Evolutionary conservation across 768 basidiomycete genomes (phyloP), one percentile per base, ranked within the genome.

Genomic region (Lenzites betulinus): DNA sequence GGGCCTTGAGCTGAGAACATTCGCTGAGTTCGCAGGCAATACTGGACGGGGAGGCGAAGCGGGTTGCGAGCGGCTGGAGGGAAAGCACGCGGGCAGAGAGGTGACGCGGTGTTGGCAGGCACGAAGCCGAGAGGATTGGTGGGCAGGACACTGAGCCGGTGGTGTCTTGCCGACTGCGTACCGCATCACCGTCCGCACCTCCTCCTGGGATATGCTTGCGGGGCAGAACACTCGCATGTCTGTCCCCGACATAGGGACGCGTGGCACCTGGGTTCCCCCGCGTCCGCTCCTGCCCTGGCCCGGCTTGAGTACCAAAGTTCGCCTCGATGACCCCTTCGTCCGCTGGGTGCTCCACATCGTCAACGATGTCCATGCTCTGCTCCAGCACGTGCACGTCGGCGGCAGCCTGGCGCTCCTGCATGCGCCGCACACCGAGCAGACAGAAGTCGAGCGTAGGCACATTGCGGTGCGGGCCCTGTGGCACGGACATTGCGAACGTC

Each of bases 401-500:
- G 64, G 53, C 15, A 47, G 64, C 51, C 47, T 63, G 68, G 33
- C 28, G 36, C 41, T 44, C 51, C 30, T 51, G 60, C 9, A 23
- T 33, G 22, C 22, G 55, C 48, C 50, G 60, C 38, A 39, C 67
- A 68, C 61, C 74, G 72, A 74, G 67, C 63, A 76, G 78, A 64
- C 83, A 82, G 60, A 85, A 85, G 68, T 86, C 84, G 67, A 78
- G 81, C 33, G 84, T 64, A 42, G 77, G 72, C 65, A 79, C 62
- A 39, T 48, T 65, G 54, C 65, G 68, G 44, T 66, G 54, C 41
- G 18, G 33, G 30, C 47, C 62, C 41, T 56, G 48, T 1, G 67
- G 56, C 44, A 26, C 55, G 47, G 23, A 67, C 47, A 61, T 75
- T 60, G 76, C 78, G 52, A 77, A 83, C 59, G 75, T 77, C 26